Base-by-base conservation (phyloP, 2,329 filamentous ascomycete species). In the Talaromyces sp. region DNA sequence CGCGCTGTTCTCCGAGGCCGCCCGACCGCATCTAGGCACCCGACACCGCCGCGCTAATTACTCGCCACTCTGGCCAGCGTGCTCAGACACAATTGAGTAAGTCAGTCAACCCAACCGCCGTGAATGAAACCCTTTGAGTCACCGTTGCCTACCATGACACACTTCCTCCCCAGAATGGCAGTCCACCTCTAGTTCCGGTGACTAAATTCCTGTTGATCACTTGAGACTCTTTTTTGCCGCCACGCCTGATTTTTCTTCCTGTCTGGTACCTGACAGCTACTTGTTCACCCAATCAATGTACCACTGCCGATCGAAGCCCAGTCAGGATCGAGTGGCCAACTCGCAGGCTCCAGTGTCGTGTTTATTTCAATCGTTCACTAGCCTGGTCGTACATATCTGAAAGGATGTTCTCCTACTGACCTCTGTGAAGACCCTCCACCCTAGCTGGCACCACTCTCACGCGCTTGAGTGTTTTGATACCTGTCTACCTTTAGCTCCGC, bases 1-100 rank as follows among this genome's bases (percentile, higher is more conserved):
- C 28, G 23, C 37, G 23, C 46, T 50, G 46, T 28, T 60, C 39
- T 58, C 60, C 48, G 25, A 39, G 40, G 25, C 33, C 52, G 50
- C 60, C 31, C 60, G 42, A 57, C 48, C 50, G n/a, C 25, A 44
- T 60, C 48, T 65, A 62, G 59, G 62, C 62, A 61, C 59, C 56
- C 61, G 55, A 23, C 61, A 59, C 57, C 62, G 46, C 59, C 59
- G 59, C 59, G 59, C 59, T 61, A 61, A 54, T 55, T 42, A 60
- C 48, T 63, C 58, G 62, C 62, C 62, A 63, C 62, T 37, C 50
- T 37, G 14, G 28, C n/a, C 58, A 28, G 5, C 28, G 31, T 54
- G 44, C 33, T 25, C 58, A 60, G 58, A 48, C 58, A 48, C 58
- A 18, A 33, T 46, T 35, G 23, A 60, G 46, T 55, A 42, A 61